Percentiles rank a stretch among this genome's conserved stretches.
phyloP scores from a whole-genome alignment of 805 yeast genomes.

The Debaryomyces prosopidis region DNA sequence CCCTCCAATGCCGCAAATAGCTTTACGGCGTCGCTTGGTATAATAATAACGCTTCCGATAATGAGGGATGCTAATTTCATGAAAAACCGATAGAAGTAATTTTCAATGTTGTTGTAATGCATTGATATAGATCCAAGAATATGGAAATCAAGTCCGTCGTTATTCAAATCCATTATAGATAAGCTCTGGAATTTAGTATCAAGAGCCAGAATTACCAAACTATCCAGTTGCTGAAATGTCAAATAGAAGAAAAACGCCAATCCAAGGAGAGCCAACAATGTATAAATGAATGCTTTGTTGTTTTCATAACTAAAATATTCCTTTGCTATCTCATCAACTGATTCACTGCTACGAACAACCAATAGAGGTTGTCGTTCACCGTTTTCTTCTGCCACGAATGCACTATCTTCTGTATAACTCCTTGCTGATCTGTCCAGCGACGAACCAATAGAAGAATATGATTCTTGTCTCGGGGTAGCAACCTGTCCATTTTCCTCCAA shows the following conservation, averaged over 20 bases:
- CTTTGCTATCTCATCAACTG: neutral
- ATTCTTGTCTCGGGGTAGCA: no score
- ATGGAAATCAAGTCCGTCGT: slow-evolving; percentile 28
- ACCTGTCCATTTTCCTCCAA: no score
- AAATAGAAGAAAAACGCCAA: neutral
- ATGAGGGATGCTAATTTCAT: slow-evolving; percentile 20
- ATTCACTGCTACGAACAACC: neutral
- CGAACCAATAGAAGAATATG: no score
- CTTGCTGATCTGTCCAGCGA: no score
- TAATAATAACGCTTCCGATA: slow-evolving; percentile 23
- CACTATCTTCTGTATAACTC: no score
- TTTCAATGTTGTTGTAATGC: slow-evolving; percentile 27
- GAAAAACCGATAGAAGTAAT: slow-evolving; percentile 18
- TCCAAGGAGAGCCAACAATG: neutral
- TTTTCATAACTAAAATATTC: neutral
- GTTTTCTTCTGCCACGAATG: neutral
- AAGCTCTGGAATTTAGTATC: neutral
- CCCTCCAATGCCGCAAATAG: slow-evolving; percentile 16
- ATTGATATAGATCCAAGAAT: slow-evolving; percentile 25
- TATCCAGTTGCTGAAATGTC: neutral
- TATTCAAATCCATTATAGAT: slow-evolving; percentile 14
- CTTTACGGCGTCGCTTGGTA: slow-evolving; percentile 18
- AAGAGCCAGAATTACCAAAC: neutral
- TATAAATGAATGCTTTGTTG: neutral
- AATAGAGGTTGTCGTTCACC: neutral